Evolutionary conservation across 2,329 filamentous ascomycete species (phyloP).

Genomic region (Emergomyces africanus): DNA sequence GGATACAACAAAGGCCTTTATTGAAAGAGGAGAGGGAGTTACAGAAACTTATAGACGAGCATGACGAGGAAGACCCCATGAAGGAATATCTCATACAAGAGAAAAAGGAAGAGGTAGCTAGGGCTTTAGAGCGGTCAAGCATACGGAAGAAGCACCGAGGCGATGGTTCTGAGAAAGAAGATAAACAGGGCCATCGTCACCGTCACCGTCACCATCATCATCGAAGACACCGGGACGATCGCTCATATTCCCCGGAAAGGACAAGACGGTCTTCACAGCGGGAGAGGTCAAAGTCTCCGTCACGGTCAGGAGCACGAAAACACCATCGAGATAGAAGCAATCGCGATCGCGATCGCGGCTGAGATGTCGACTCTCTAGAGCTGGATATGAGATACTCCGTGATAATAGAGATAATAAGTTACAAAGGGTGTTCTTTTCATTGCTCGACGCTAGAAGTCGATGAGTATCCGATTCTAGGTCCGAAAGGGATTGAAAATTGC

Average conservation of each 20-base stretch:
- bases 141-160: slow-evolving; percentile 21
- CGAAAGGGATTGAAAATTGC: neutral
- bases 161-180: slow-evolving; percentile 27
- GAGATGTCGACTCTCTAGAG: neutral
- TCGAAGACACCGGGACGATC: slow-evolving; percentile 17
- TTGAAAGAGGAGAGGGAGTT: slow-evolving; percentile 75
- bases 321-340: slow-evolving; percentile 19
- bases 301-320: slow-evolving; percentile 9
- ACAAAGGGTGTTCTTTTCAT: neutral
- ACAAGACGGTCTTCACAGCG: slow-evolving; percentile 16
- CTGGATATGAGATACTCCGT: neutral
- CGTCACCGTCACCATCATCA: slow-evolving; percentile 37
- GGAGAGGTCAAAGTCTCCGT: slow-evolving; percentile 15
- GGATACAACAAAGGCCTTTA: slow-evolving; percentile 43
- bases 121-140: slow-evolving; percentile 45
- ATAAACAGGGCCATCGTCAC: slow-evolving; percentile 31
- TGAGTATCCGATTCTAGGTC: neutral
- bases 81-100: slow-evolving; percentile 79
- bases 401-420: neutral
- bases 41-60: slow-evolving; percentile 57
- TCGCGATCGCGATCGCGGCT: slow-evolving; percentile 14
- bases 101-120: slow-evolving; percentile 77
- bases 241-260: slow-evolving; percentile 19
- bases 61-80: slow-evolving; percentile 97
- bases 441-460: no score